Evolutionary conservation across 139 green algal genomes (phyloP).

Genomic region (Tetraselmis chui): DNA sequence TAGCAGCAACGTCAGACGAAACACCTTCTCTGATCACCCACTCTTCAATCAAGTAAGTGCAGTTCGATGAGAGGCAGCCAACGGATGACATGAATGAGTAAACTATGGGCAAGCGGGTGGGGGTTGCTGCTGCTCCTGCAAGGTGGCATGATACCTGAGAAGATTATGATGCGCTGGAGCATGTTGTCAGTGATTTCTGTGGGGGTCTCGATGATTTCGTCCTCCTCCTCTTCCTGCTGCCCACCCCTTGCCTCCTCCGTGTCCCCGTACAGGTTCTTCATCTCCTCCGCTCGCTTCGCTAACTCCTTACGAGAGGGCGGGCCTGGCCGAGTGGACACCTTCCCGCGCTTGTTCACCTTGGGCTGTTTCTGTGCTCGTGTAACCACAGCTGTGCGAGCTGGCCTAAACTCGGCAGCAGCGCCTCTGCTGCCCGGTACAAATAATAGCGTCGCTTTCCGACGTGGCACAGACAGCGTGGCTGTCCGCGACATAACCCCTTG

Average conservation of each 20-base stretch:
- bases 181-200: constrained; percentile 46
- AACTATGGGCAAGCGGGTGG: no score
- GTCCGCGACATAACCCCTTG: no score
- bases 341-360: not conserved
- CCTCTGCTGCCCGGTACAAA: no score
- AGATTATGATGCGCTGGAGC: constrained; percentile 59
- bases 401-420: no score
- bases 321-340: not conserved
- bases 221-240: not conserved
- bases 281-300: not conserved
- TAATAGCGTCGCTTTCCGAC: no score
- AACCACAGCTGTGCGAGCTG: not conserved
- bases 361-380: not conserved
- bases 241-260: no score
- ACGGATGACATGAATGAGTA: no score
- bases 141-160: constrained; percentile 26
- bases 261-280: not conserved
- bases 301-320: not conserved
- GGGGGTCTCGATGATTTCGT: constrained; percentile 11
- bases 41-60: constrained; percentile 9
- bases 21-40: no score
- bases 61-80: constrained; percentile 38
- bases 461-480: no score
- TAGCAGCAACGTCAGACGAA: no score
- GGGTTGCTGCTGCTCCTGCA: no score